phyloP scores from a whole-genome alignment of 2,329 filamentous ascomycete species.

The Tetracladium maxilliforme region DNA sequence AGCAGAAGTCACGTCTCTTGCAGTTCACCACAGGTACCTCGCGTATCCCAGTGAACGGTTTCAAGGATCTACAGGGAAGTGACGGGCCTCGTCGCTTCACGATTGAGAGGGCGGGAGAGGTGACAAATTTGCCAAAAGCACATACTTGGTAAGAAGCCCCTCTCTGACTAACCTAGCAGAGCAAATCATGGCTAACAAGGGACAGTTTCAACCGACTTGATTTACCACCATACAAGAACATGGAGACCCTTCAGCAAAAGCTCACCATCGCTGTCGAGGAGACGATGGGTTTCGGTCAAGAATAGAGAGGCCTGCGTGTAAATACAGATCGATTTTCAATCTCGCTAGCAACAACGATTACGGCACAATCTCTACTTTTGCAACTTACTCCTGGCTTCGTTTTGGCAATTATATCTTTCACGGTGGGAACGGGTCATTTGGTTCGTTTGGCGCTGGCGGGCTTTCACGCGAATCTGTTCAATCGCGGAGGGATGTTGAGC shows the following conservation, averaged over 20 bases:
- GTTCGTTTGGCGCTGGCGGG: no score
- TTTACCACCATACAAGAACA: conserved; percentile 79
- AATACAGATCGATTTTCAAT: no score
- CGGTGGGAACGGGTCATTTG: no score
- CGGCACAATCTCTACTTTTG: no score
- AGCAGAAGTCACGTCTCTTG: conserved; percentile 90
- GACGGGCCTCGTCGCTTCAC: conserved; percentile 93
- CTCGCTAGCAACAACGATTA: no score
- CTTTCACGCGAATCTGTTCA: no score
- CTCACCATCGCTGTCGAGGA: conserved; percentile 95
- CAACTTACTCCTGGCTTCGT: no score
- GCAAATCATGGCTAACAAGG: conserved; percentile 7
- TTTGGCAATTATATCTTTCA: no score
- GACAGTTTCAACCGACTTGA: conserved; percentile 91
- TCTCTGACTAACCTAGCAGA: conserved; percentile 1
- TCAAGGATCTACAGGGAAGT: conserved; percentile 96
- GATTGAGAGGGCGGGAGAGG: conserved; percentile 92
- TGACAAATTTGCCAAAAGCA: conserved; percentile 82
- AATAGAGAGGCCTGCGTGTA: conserved; percentile 55
- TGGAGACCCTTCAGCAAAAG: conserved; percentile 77
- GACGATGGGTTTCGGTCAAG: conserved; percentile 96
- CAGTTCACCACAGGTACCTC: conserved; percentile 97
- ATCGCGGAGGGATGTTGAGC: no score
- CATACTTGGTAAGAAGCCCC: conserved; percentile 70
- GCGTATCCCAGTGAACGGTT: conserved; percentile 95